Evolutionary conservation across 202 grass and related monocot species (phyloP), one percentile per base, ranked within the genome.

Genomic region (Setaria viridis): DNA sequence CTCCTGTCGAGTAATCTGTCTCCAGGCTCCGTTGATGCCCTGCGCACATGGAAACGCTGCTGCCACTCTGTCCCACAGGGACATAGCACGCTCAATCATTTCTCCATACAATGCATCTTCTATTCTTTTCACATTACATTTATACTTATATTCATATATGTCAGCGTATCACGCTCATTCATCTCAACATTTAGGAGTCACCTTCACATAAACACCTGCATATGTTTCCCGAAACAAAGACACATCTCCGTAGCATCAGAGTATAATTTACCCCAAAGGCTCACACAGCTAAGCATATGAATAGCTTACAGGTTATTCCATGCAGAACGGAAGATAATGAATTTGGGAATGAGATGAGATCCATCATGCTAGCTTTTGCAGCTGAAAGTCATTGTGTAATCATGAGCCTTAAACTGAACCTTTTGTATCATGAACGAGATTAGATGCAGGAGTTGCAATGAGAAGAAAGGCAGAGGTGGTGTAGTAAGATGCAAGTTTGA

Each of bases 1-100:
- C 60, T 67, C 19, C 21, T 50, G 29, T 33, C 29, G 4, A 70
- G 13, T 14, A 59, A 41, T 41, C 72, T 34, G 30, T 50, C 33
- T 55, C 80, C 62, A 53, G 3, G 12, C 41, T 43, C 20, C 33
- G 19, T 64, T 45, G 65, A 57, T 77, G 16, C 71, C 17, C 37
- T 47, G 20, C 30, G 77, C 86, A 85, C 89, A 91, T 88, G 89
- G 48, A 80, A 14, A 80, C 16, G 75, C 72, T 62, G 53, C 70
- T 69, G 89, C 80, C 62, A 80, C 53, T 62, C 66, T 88, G 86
- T 68, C 19, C 39, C 71, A 35, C 76, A 11, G 51, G 16, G 20
- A 19, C 50, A 66, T 50, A 65, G 57, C 47, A 88, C 16, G 71
- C 82, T 35, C 50, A 85, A 82, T 81, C 69, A 72, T 88, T 81